A percentile compares a stretch with the other conserved stretches of the same genome.
phyloP scores from a whole-genome alignment of 495 filamentous ascomycete genomes.

The Cladorrhinum samala region DNA sequence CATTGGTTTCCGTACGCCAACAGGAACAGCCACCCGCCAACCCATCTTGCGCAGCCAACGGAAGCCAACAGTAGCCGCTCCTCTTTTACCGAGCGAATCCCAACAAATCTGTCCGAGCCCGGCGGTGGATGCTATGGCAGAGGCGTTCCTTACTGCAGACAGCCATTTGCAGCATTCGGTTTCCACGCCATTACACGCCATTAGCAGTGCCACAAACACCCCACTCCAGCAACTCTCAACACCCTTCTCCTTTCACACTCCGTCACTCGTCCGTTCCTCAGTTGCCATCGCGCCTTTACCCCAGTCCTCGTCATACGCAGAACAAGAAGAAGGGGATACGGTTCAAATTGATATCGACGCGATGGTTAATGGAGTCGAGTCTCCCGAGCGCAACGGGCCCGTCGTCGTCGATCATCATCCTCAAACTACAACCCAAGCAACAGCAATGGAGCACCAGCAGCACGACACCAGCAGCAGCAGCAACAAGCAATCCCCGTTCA shows the following conservation, averaged over 20 bases:
- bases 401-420: too few species aligned
- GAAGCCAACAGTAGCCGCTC: constrained; percentile 1
- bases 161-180: background rate
- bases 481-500: background rate
- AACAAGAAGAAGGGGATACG: background rate
- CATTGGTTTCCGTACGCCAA: background rate
- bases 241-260: too few species aligned
- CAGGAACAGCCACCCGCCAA: background rate
- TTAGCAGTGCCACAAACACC: too few species aligned
- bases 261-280: too few species aligned
- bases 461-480: too few species aligned
- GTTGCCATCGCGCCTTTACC: too few species aligned
- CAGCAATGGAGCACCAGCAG: too few species aligned
- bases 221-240: too few species aligned
- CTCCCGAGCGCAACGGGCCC: too few species aligned
- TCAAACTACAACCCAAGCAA: background rate
- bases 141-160: constrained; percentile 29
- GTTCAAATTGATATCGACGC: background rate
- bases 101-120: constrained; percentile 35
- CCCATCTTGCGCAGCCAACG: background rate
- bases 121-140: constrained; percentile 35
- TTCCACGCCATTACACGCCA: too few species aligned
- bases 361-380: background rate
- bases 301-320: background rate
- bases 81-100: constrained; percentile 35